These are phyloP conservation scores for Cyberlindnera subsufficiens DNA, from an alignment of 805 yeast genomes.

Conservation along the genomic window DNA sequence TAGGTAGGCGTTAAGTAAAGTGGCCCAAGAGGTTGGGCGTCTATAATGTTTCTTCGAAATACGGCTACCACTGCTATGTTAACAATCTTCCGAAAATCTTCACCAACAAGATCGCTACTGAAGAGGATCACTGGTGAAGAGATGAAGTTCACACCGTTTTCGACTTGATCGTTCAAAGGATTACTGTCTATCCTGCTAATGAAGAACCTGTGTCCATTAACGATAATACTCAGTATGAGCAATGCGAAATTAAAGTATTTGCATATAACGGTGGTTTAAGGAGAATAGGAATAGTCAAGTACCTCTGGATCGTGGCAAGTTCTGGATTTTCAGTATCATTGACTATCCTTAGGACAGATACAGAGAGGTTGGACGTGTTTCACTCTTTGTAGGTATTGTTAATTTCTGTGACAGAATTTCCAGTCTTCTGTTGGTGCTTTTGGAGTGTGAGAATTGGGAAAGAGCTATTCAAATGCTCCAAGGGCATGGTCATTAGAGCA, in stretches of 20 bases:
- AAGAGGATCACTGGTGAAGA: constrained; percentile 29
- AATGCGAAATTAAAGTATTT: constrained; percentile 25
- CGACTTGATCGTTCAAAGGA: constrained; percentile 29
- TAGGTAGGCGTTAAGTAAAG: constrained; percentile 34
- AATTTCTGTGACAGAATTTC: constrained; percentile 29
- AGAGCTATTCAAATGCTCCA: constrained; percentile 16
- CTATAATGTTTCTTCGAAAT: constrained; percentile 27
- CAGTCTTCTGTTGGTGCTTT: constrained; percentile 31
- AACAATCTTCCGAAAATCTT: constrained; percentile 31
- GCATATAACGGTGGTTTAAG: constrained; percentile 33
- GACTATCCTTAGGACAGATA: constrained; percentile 29
- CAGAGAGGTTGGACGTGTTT: constrained; percentile 25
- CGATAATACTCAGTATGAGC: constrained; percentile 6
- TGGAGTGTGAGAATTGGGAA: constrained; percentile 25
- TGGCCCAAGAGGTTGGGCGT: constrained; percentile 27
- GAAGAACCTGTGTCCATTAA: constrained; percentile 17
- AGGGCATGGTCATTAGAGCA: constrained; percentile 28
- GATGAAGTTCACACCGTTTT: constrained; percentile 31
- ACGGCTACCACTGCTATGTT: constrained; percentile 32
- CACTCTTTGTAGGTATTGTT: constrained; percentile 28
- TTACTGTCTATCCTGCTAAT: constrained; percentile 28
- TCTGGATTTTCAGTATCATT: constrained; percentile 25
- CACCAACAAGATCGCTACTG: constrained; percentile 28
- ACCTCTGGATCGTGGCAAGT: constrained; percentile 26
- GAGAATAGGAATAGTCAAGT: constrained; percentile 29